Base-by-base conservation (phyloP, 169 alveolate species). In the Babesia ovis region DNA sequence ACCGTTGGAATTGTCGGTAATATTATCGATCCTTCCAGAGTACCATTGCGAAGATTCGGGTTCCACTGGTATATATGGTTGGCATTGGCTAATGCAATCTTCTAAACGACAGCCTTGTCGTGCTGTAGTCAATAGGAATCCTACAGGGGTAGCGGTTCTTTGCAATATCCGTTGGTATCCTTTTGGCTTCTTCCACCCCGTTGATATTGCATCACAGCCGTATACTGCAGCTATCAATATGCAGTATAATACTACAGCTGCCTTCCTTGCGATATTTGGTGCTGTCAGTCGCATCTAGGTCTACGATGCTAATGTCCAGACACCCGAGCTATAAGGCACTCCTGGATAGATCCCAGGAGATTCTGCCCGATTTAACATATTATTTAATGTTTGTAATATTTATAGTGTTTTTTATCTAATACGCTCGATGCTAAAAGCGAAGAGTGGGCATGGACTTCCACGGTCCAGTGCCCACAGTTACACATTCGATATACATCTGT, bases 231-330 rank as follows among this genome's bases (percentile, higher is more conserved):
- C 50, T 16, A 5, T 2, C 34, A 12, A 22, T 5, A 32, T 2
- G 22, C 11, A 20, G 8, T 18, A 2, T 22, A 0, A 43, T 4
- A 34, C 3, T 1, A 34, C 51, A 16, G 45, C 61, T 56, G 31
- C 37, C 2, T 1, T 64, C 61, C 62, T 27, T 64, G 74, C 74
- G 74, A 45, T 64, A 12, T n/a, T 50, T 0, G 61, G 32, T n/a
- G 51, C 61, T 20, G 34, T 12, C n/a, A 0, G 50, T 35, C 61
- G 74, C 74, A 64, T 45, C 54, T 45, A 64, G 18, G 37, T 45
- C 74, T 35, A 5, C 14, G 50, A 39, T 11, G 41, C 20, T 27
- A 61, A 3, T 6, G 50, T 50, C 61, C 50, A 8, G 74, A 64
- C 74, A 23, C 53, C 39, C n/a, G n/a, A 25, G 62, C 29, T 48